Conservation (phyloP, 345 rosid genomes). For the Eutrema japonicum region DNA sequence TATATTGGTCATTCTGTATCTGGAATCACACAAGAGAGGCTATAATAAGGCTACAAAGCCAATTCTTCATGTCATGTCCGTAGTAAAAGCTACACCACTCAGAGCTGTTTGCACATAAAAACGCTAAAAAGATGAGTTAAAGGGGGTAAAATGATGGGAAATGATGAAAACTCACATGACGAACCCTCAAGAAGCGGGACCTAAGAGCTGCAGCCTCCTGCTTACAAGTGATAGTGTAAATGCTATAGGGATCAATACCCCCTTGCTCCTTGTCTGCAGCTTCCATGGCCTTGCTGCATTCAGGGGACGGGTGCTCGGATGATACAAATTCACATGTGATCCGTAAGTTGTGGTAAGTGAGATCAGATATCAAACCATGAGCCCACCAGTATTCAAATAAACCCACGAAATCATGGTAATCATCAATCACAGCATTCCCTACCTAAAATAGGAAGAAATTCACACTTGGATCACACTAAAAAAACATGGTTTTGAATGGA, state of each 20-base stretch:
- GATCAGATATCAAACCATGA: slow-evolving; percentile 94
- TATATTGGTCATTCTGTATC: background rate
- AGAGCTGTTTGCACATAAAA: background rate
- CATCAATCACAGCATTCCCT: slow-evolving; percentile 96
- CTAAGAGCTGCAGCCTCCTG: slow-evolving; percentile 51
- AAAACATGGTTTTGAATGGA: background rate
- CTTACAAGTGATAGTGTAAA: slow-evolving; percentile 81
- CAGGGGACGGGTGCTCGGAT: slow-evolving; percentile 67
- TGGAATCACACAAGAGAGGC: background rate
- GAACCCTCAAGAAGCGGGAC: slow-evolving; percentile 61
- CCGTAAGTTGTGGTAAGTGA: slow-evolving; percentile 63
- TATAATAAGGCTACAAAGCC: background rate
- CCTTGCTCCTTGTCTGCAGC: slow-evolving; percentile 75
- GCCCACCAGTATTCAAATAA: slow-evolving; percentile 97
- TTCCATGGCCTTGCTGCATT: slow-evolving; percentile 62
- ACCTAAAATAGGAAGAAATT: slow-evolving; percentile 50
- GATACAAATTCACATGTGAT: slow-evolving; percentile 61
- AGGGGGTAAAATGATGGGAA: background rate
- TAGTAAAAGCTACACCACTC: background rate
- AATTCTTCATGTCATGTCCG: background rate
- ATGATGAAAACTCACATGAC: slow-evolving; percentile 61
- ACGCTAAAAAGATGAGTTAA: background rate
- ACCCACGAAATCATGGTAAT: slow-evolving; percentile 79
- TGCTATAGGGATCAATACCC: slow-evolving; percentile 81
- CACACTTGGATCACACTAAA: slow-evolving; percentile 12